Evolutionary conservation across 805 yeast species (phyloP).

Genomic region (Yamadazyma akitaensis): DNA sequence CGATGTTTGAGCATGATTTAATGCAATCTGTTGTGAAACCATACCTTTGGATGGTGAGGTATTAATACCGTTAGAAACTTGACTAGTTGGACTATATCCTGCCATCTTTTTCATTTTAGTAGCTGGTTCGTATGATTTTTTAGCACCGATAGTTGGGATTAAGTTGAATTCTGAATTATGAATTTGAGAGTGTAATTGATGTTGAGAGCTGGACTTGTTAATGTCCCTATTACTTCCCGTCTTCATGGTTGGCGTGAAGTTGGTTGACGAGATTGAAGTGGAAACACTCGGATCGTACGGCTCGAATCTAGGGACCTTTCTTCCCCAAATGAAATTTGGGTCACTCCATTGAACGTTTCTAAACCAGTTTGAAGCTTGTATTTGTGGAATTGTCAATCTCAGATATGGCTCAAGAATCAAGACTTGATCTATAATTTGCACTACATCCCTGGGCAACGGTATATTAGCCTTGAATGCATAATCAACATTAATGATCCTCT

Average conservation of each 20-base stretch:
- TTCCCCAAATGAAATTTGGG: slow-evolving; percentile 36
- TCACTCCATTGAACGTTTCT: slow-evolving; percentile 40
- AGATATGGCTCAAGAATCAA: slow-evolving; percentile 31
- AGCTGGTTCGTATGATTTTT: slow-evolving; percentile 32
- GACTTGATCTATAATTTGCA: slow-evolving; percentile 28
- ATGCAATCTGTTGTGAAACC: slow-evolving; percentile 2
- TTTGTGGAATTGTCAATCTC: slow-evolving; percentile 31
- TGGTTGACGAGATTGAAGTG: slow-evolving; percentile 4
- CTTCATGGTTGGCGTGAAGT: slow-evolving; percentile 25
- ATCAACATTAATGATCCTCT: slow-evolving; percentile 75
- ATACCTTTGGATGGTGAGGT: slow-evolving; percentile 12
- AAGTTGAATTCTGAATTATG: slow-evolving; percentile 26
- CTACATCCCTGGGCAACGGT: slow-evolving; percentile 30
- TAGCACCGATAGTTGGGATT: slow-evolving; percentile 29
- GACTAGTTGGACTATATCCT: slow-evolving; percentile 9
- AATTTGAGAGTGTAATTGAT: slow-evolving; percentile 38
- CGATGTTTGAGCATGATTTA: background rate
- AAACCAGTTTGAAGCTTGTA: slow-evolving; percentile 36
- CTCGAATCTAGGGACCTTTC: slow-evolving; percentile 31
- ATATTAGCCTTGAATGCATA: slow-evolving; percentile 44
- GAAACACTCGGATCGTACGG: slow-evolving; percentile 16
- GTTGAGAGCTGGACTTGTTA: slow-evolving; percentile 36
- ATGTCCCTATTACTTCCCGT: slow-evolving; percentile 35
- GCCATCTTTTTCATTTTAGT: slow-evolving; percentile 27
- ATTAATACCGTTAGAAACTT: background rate